phyloP scores from a whole-genome alignment of 805 yeast species.

The Yarrowia alimentaria region DNA sequence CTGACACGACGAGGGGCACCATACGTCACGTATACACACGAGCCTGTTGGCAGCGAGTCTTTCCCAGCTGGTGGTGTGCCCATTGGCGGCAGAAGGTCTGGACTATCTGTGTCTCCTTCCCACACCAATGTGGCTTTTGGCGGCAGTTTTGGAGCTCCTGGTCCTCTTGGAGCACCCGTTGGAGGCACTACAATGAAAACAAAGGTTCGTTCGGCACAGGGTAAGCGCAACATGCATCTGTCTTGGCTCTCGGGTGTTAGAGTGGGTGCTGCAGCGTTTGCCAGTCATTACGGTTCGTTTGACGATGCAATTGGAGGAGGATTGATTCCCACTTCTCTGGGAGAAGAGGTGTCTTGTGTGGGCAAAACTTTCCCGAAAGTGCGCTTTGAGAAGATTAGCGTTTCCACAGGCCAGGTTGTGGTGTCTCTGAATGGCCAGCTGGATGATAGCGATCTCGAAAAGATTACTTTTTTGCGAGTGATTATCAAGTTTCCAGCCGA shows the following conservation, averaged over 20 bases:
- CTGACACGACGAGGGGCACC: constrained; percentile 46
- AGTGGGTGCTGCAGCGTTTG: constrained; percentile 41
- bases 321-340: constrained; percentile 58
- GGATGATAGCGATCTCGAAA: constrained; percentile 46
- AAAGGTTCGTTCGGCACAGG: constrained; percentile 7
- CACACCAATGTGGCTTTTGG: constrained; percentile 12
- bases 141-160: background rate
- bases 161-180: background rate
- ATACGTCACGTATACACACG: constrained; percentile 52
- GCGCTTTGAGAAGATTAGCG: constrained; percentile 81
- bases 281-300: constrained; percentile 34
- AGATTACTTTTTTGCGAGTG: constrained; percentile 63
- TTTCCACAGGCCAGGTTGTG: constrained; percentile 75
- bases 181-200: background rate
- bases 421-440: constrained; percentile 82
- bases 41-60: constrained; percentile 42
- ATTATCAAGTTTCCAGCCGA: constrained; percentile 65
- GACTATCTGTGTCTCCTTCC: constrained; percentile 8
- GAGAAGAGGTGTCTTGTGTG: constrained; percentile 86
- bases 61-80: constrained; percentile 10
- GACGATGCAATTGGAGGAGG: constrained; percentile 28
- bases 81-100: constrained; percentile 15
- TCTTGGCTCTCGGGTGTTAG: constrained; percentile 94
- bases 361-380: constrained; percentile 88
- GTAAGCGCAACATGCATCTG: constrained; percentile 47